Evolutionary conservation across 169 alveolate species (phyloP).

Genomic region (Haemoproteus tartakovskyi): DNA sequence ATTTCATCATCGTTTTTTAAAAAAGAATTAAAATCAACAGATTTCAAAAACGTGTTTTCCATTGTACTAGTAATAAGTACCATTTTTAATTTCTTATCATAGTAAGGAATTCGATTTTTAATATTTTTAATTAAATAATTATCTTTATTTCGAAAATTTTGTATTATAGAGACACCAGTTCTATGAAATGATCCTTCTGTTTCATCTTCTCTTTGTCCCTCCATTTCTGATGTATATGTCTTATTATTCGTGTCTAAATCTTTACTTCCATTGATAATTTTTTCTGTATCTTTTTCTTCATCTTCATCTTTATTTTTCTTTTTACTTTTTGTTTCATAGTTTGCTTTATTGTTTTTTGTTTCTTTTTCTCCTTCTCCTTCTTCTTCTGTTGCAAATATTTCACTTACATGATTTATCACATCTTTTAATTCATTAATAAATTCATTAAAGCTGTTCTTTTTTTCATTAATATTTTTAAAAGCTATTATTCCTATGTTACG

Average conservation of each 20-base stretch:
- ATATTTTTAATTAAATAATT: slow-evolving; percentile 28
- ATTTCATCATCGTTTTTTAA: slow-evolving; percentile 24
- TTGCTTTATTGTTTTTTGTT: too few species aligned
- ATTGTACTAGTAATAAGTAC: slow-evolving; percentile 1
- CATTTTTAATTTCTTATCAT: slow-evolving; percentile 27
- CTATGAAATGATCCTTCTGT: too few species aligned
- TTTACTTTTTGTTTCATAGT: too few species aligned
- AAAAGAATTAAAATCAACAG: slow-evolving; percentile 13
- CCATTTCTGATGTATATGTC: too few species aligned
- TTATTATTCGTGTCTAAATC: too few species aligned
- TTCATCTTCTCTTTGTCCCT: too few species aligned
- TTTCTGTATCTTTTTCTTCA: too few species aligned
- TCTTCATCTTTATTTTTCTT: too few species aligned
- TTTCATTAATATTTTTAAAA: slow-evolving; percentile 17
- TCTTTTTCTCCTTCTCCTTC: too few species aligned
- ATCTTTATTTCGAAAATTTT: slow-evolving; percentile 8
- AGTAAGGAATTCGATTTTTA: slow-evolving; percentile 21
- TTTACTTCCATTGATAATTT: too few species aligned
- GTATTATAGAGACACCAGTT: too few species aligned
- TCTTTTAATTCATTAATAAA: slow-evolving; percentile 31
- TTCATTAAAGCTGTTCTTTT: slow-evolving; percentile 13
- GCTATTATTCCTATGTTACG: slow-evolving; percentile 31
- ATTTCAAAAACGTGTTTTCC: neutral
- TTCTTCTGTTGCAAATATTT: slow-evolving; percentile 30
- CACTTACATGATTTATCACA: slow-evolving; percentile 29